Base-by-base conservation (phyloP, 2,329 filamentous ascomycete species). In the Colletotrichum lindemuthianum region DNA sequence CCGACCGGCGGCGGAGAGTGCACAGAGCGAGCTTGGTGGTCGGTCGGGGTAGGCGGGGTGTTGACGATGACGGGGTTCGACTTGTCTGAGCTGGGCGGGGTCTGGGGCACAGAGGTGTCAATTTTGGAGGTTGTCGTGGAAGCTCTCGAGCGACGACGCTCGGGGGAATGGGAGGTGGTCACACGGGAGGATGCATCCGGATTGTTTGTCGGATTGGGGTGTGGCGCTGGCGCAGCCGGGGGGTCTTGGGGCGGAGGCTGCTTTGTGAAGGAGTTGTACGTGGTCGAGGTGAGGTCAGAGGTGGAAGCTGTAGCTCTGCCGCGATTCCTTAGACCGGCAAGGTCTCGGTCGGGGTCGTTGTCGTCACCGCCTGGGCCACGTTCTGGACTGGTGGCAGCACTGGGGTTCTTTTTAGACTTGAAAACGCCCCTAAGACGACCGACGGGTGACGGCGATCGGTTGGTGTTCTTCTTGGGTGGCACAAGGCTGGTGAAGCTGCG, bases 391-490 rank as follows among this genome's bases (percentile, higher is more conserved):
- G 80, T 80, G 68, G 81, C 84, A 63, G 79, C 77, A 66, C 78
- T 81, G 33, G 57, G 55, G 66, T 71, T 78, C 72, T 83, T 87
- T 71, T 85, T 88, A 48, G 83, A 80, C 63, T 80, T 86, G 71
- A 96, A 92, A 11, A 90, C 90, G 72, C 90, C 88, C 74, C 86
- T 90, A 66, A 95, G 81, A 72, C 89, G 92, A 72, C 88, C 86
- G 55, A 86, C 88, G 10, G 91, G 90, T 9, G 92, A 94, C 16
- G 86, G 82, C 32, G 88, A 88, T 65, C 90, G 86, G 69, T 84
- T 84, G 49, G 77, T 73, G 65, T 79, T 78, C 70, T 76, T 79
- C 68, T 72, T 72, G 51, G 79, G 81, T 59, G 76, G 78, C 69
- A 75, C 81, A 65, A 80, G 79, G 64, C 71, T 76, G 49, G 77